These are phyloP conservation scores for Myxozyma neglecta DNA, from an alignment of 805 yeast genomes.

Conservation along the genomic window DNA sequence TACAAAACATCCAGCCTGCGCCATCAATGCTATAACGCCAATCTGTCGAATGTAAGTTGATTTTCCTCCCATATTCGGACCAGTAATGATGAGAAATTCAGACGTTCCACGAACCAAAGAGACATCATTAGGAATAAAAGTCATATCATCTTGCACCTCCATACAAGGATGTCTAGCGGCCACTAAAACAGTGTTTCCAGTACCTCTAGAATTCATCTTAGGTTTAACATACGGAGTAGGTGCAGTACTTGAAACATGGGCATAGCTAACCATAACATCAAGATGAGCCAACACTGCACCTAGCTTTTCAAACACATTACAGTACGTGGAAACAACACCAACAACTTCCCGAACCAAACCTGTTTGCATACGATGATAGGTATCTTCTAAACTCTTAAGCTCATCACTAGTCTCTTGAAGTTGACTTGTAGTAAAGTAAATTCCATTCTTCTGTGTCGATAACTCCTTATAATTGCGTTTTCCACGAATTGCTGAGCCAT, in stretches of 20 bases:
- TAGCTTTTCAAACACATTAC: conserved; percentile 71
- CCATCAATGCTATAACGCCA: conserved; percentile 83
- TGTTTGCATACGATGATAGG: conserved; percentile 73
- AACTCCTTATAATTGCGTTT: conserved; percentile 64
- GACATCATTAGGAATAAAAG: conserved; percentile 93
- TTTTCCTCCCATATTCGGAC: conserved; percentile 98
- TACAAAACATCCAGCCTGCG: conserved; percentile 85
- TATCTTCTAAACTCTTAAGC: conserved; percentile 57
- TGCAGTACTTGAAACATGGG: conserved; percentile 79
- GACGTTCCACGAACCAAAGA: conserved; percentile 53
- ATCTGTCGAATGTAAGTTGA: conserved; percentile 88
- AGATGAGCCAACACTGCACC: conserved; percentile 65
- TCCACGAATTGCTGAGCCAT: conserved; percentile 71
- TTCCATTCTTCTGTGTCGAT: conserved; percentile 93
- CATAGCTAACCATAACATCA: conserved; percentile 83
- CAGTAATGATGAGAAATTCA: conserved; percentile 84
- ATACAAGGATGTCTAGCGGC: conserved; percentile 94
- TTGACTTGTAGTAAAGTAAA: conserved; percentile 75
- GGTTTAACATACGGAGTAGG: conserved; percentile 82
- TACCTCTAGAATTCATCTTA: conserved; percentile 53
- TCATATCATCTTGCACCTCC: conserved; percentile 86
- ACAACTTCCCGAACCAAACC: conserved; percentile 81
- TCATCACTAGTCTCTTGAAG: conserved; percentile 61
- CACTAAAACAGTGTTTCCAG: conserved; percentile 50
- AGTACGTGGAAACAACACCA: conserved; percentile 74